Evolutionary conservation across 1,139 yeast genomes (phyloP).

Genomic region (Sugiyamaella neomexicana): DNA sequence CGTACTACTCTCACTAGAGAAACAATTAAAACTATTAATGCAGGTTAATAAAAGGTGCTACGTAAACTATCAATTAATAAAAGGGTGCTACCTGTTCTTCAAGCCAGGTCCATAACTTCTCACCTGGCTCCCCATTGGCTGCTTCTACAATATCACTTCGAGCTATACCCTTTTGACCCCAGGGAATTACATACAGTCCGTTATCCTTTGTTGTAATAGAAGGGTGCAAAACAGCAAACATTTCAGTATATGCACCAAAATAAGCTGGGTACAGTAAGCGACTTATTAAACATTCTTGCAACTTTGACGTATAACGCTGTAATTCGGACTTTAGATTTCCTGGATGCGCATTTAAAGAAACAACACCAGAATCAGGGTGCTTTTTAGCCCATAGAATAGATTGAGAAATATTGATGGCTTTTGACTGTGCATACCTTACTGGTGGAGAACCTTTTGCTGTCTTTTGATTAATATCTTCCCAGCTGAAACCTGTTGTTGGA

Average conservation of each 20-base stretch:
- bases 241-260: slow-evolving; percentile 48
- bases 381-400: slow-evolving; percentile 47
- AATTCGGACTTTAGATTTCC: slow-evolving; percentile 49
- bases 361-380: slow-evolving; percentile 41
- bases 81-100: slow-evolving; percentile 29
- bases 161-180: slow-evolving; percentile 28
- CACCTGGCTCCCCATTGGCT: slow-evolving; percentile 38
- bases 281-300: neutral
- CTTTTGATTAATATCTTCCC: slow-evolving; percentile 10
- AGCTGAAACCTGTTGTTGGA: slow-evolving; percentile 34
- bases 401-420: slow-evolving; percentile 48
- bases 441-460: neutral
- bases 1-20: no score
- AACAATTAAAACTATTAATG: no score
- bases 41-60: no score
- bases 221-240: slow-evolving; percentile 46
- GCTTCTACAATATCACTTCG: slow-evolving; percentile 34
- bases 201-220: slow-evolving; percentile 37
- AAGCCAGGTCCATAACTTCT: slow-evolving; percentile 38
- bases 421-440: slow-evolving; percentile 48
- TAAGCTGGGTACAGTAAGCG: slow-evolving; percentile 9
- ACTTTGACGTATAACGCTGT: slow-evolving; percentile 38
- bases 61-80: no score
- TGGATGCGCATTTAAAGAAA: slow-evolving; percentile 49
- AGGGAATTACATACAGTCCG: slow-evolving; percentile 40